Evolutionary conservation across 164 flowering plant species (phyloP).

Genomic region (Dillenia suffruticosa): DNA sequence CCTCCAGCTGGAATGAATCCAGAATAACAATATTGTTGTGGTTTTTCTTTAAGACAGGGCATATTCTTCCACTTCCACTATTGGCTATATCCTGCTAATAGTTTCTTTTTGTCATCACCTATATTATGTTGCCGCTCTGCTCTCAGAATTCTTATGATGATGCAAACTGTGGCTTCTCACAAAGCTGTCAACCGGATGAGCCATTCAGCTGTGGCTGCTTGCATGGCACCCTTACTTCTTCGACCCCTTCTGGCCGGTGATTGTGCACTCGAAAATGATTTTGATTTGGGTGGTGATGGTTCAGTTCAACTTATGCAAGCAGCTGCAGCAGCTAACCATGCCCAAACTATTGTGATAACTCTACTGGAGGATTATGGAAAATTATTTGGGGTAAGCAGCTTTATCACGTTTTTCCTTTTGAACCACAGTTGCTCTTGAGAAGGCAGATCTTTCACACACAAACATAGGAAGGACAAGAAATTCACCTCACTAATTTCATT

Average conservation of each 20-base stretch:
- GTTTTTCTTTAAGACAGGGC: neutral
- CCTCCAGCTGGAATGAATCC: too few relatives aligned
- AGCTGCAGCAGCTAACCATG: constrained; percentile 99
- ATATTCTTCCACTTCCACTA: neutral
- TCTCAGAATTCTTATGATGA: constrained; percentile 84
- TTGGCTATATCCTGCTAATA: neutral
- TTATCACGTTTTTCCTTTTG: constrained; percentile 5
- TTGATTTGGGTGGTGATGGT: constrained; percentile 85
- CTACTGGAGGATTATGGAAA: constrained; percentile 79
- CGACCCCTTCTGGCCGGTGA: constrained; percentile 97
- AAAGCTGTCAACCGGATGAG: constrained; percentile 87
- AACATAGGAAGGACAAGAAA: too few relatives aligned
- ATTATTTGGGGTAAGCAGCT: constrained; percentile 73
- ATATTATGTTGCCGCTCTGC: neutral
- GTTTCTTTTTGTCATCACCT: constrained; percentile 3
- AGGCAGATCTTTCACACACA: too few relatives aligned
- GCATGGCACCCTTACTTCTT: constrained; percentile 99
- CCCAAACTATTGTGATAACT: constrained; percentile 88
- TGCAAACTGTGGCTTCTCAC: constrained; percentile 82
- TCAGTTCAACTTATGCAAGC: constrained; percentile 93
- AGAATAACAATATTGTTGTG: neutral
- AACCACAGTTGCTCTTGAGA: too few relatives aligned
- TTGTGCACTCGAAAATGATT: constrained; percentile 71
- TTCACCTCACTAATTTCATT: too few relatives aligned
- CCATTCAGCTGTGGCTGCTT: constrained; percentile 93